phyloP scores from a whole-genome alignment of 2,329 filamentous ascomycete genomes.

The Thyridium curvatum region DNA sequence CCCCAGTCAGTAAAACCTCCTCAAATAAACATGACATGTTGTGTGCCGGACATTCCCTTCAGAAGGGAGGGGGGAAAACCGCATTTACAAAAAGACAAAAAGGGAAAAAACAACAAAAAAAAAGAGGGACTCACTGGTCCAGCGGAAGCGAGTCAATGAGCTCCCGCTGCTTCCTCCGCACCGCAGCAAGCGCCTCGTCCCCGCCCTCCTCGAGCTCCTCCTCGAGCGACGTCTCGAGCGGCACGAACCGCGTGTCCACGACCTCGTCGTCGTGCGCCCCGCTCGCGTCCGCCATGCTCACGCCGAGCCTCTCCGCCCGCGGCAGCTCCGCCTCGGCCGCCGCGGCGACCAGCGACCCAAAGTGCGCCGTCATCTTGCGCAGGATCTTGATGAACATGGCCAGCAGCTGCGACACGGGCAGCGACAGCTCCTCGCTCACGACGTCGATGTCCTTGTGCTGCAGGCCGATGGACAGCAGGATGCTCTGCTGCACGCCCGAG shows the following conservation, averaged over 20 bases:
- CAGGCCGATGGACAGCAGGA: constrained; percentile 84
- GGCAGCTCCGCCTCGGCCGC: constrained; percentile 66
- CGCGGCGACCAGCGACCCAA: constrained; percentile 67
- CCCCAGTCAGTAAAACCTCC: constrained; percentile 1
- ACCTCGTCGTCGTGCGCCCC: constrained; percentile 65
- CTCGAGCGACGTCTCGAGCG: constrained; percentile 64
- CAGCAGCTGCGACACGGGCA: constrained; percentile 73
- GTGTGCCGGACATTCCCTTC: too few species aligned
- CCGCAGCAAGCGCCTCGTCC: constrained; percentile 63
- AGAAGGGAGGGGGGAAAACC: too few species aligned
- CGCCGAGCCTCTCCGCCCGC: constrained; percentile 46
- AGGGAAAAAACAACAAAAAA: too few species aligned
- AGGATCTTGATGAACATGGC: constrained; percentile 98
- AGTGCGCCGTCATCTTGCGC: constrained; percentile 76
- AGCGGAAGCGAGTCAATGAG: constrained; percentile 87
- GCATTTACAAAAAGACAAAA: too few species aligned
- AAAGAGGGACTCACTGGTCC: constrained; percentile 62
- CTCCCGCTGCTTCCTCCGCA: constrained; percentile 76
- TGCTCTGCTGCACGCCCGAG: constrained; percentile 75
- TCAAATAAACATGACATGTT: too few species aligned
- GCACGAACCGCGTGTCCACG: constrained; percentile 59
- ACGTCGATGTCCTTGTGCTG: constrained; percentile 84
- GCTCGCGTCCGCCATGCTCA: constrained; percentile 51
- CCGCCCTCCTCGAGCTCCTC: constrained; percentile 83
- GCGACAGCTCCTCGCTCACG: constrained; percentile 69